Conservation (phyloP, 2,329 filamentous ascomycete species). For the Escovopsis sp. region DNA sequence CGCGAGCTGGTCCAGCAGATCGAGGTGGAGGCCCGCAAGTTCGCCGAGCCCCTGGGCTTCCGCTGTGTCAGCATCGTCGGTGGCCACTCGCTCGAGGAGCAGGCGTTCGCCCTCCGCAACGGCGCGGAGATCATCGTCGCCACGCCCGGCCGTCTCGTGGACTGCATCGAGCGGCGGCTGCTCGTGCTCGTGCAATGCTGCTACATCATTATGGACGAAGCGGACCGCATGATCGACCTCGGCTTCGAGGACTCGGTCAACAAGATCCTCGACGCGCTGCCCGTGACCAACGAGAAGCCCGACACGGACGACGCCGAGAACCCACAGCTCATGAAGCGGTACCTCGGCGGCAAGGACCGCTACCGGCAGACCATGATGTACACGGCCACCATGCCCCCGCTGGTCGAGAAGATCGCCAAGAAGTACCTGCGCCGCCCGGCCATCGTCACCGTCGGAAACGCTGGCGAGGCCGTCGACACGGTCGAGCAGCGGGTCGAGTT, state of each 20-base stretch:
- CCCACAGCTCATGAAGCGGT: conserved; percentile 65
- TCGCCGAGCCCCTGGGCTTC: conserved; percentile 80
- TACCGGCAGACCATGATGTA: conserved; percentile 99
- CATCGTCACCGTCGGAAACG: conserved; percentile 86
- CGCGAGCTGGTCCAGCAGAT: conserved; percentile 97
- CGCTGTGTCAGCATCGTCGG: conserved; percentile 96
- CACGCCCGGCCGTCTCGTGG: conserved; percentile 91
- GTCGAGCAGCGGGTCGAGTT: conserved; percentile 96
- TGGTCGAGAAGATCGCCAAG: conserved; percentile 89
- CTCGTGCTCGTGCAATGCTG: conserved; percentile 92
- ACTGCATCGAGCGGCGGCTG: conserved; percentile 88
- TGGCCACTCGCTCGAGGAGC: conserved; percentile 88
- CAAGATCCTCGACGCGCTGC: conserved; percentile 89
- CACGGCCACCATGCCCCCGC: conserved; percentile 91
- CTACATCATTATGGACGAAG: conserved; percentile 99
- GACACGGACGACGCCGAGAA: conserved; percentile 88
- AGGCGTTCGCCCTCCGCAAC: conserved; percentile 76
- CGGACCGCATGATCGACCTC: conserved; percentile 96
- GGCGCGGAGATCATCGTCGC: conserved; percentile 96
- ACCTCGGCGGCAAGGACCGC: conserved; percentile 57
- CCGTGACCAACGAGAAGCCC: conserved; percentile 86
- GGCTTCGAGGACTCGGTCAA: conserved; percentile 97
- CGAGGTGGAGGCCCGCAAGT: conserved; percentile 84
- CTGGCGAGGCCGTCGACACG: conserved; percentile 90
- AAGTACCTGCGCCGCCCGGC: conserved; percentile 90